Base-by-base conservation (phyloP, 2,329 filamentous ascomycete species). In the Pseudocercospora musae region DNA sequence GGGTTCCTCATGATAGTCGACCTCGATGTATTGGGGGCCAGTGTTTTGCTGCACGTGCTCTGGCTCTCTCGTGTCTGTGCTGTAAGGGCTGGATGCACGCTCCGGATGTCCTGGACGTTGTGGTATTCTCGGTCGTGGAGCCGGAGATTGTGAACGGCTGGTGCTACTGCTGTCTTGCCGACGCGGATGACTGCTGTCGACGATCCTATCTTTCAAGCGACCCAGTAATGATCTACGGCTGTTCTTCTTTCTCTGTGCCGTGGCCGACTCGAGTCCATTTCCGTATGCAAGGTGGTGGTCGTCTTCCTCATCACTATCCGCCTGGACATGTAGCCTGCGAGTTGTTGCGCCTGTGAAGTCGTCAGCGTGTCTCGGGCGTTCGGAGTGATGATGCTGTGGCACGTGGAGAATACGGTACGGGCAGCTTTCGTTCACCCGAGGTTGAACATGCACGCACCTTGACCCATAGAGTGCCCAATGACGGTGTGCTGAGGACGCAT, bases 131-230 rank as follows among this genome's bases (percentile, higher is more conserved):
- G 50, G 59, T 20, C 56, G 37, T 9, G 31, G 56, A 4, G 29
- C 62, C 20, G 65, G 66, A 9, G 67, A 69, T 29, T 46, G 59
- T 25, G 67, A 66, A 18, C 63, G 56, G 58, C 65, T 67, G 46
- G 57, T 40, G 15, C 37, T 62, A 37, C 50, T 57, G 60, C 50
- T 58, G 33, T 62, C 42, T 42, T 62, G 53, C 23, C 66, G 57
- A n/a, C 57, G 42, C 9, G 62, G 27, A 25, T 64, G 63, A 23
- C 62, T 63, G 20, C 60, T 63, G 25, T 70, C 66, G 8, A 64
- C 57, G n/a, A 70, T 54, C 42, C 60, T 64, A 31, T 70, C 66
- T 58, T 65, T 70, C 44, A 72, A 21, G 27, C 67, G 61, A 21
- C 63, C 64, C 44, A 72, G 67, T 27, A 72, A 52, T 15, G 66